Base-by-base conservation (phyloP, 139 green algal genomes). In the Zygnema circumcarinatum region DNA sequence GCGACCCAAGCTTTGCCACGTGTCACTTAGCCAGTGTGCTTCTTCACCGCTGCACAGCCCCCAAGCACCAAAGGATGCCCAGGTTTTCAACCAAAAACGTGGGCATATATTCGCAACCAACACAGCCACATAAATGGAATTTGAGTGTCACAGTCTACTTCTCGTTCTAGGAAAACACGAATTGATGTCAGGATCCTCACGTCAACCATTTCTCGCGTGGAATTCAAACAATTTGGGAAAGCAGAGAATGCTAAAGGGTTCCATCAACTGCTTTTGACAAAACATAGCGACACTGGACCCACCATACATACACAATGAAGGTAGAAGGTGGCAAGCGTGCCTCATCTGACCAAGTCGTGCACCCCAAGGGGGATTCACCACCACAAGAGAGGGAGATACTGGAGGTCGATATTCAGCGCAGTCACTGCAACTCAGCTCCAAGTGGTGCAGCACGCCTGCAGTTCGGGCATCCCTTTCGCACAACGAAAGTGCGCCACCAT, bases 301-400 rank as follows among this genome's bases (percentile, higher is more conserved):
- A n/a, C n/a, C n/a, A n/a, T n/a, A n/a, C n/a, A n/a, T n/a, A n/a
- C n/a, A n/a, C n/a, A n/a, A n/a, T n/a, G n/a, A n/a, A n/a, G n/a
- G n/a, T n/a, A n/a, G 47, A 62, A 16, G 16, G 47, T 25, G 47
- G 47, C 7, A 16, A 38, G 2, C 81, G n/a, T 35, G 52, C 81
- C 81, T 87, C 3, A 35, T 87, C 1, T 87, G 68, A 0, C 67
- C 40, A 79, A 98, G 83, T 1, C 95, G 91, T 35, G 83, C 52
- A 33, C 96, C 96, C 96, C 96, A 98, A 1, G 96, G 96, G 0
- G 96, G 96, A 92, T 98, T 98, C 41, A 80, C 90, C 0, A 98
- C 92, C 20, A 98, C 95, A 52, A 97, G 72, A 16, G 38, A 53
- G 0, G 95, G 95, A 16, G 11, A 0, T 87, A 47, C 11, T 91